phyloP scores from a whole-genome alignment of 1,284 basidiomycete genomes.

The Ganoderma meredithae region DNA sequence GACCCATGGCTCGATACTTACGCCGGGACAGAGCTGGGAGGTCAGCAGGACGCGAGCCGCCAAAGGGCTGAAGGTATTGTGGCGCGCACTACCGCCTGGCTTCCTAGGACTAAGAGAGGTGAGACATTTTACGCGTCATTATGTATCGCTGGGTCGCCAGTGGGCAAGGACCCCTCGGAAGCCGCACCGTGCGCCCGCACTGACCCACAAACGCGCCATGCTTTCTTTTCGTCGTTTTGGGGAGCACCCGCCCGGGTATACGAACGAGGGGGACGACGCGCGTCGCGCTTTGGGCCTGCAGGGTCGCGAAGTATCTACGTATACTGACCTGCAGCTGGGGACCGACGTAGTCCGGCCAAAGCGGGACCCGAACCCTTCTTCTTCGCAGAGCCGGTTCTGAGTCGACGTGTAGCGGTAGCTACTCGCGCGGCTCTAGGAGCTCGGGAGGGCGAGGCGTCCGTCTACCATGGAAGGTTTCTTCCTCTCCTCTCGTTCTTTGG shows the following conservation, averaged over 20 bases:
- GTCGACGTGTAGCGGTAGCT: background rate
- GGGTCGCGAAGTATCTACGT: conserved; percentile 15
- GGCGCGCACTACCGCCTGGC: background rate
- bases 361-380: background rate
- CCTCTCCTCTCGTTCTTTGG: background rate
- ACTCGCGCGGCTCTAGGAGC: background rate
- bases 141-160: conserved; percentile 13
- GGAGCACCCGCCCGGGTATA: conserved; percentile 12
- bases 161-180: background rate
- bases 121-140: conserved; percentile 25
- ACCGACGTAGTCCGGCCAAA: background rate
- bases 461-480: background rate
- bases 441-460: background rate
- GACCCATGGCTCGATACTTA: background rate
- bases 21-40: background rate
- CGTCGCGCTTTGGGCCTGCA: conserved; percentile 3
- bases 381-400: background rate
- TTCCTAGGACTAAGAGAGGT: conserved; percentile 9
- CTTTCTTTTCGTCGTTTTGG: background rate
- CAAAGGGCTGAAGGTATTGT: background rate
- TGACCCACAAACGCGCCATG: background rate
- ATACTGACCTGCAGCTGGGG: background rate
- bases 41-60: background rate
- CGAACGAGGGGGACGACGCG: background rate
- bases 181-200: conserved; percentile 1